These are phyloP conservation scores for Microdochium paspali DNA, from an alignment of 2,329 filamentous ascomycete genomes.

Conservation along the genomic window DNA sequence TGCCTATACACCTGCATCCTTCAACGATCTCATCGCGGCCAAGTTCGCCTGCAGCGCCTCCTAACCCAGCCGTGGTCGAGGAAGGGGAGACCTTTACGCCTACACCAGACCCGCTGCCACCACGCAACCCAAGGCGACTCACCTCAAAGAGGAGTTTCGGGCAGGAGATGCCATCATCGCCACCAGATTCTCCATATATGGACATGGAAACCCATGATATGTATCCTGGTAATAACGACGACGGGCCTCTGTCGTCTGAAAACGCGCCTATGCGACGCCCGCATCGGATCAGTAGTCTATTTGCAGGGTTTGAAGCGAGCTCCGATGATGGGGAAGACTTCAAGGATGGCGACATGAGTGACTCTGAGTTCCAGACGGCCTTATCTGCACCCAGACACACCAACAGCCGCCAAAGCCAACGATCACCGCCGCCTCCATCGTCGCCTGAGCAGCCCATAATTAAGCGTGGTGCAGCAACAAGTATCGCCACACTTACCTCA, in stretches of 20 bases:
- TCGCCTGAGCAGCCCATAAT: slow-evolving; percentile 31
- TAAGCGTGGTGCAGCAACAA: slow-evolving; percentile 7
- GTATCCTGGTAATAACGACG: slow-evolving; percentile 74
- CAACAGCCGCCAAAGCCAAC: slow-evolving; percentile 27
- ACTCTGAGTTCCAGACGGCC: slow-evolving; percentile 58
- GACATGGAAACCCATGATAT: slow-evolving; percentile 45
- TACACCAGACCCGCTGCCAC: slow-evolving; percentile 43
- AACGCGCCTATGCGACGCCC: slow-evolving; percentile 56
- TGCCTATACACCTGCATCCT: slow-evolving; percentile 71
- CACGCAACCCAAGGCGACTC: slow-evolving; percentile 50
- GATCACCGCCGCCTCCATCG: slow-evolving; percentile 27
- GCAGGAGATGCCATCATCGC: slow-evolving; percentile 40
- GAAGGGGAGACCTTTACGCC: slow-evolving; percentile 36
- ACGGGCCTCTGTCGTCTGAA: slow-evolving; percentile 57
- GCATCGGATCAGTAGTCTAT: slow-evolving; percentile 73
- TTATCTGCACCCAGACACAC: slow-evolving; percentile 53
- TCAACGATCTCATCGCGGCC: slow-evolving; percentile 61
- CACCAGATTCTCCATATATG: slow-evolving; percentile 20
- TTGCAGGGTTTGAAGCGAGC: slow-evolving; percentile 73
- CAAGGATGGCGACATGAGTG: slow-evolving; percentile 50
- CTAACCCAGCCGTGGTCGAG: slow-evolving; percentile 20
- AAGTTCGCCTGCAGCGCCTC: slow-evolving; percentile 39
- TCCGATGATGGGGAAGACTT: slow-evolving; percentile 59
- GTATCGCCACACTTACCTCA: neutral
- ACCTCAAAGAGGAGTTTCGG: slow-evolving; percentile 32